phyloP scores from a whole-genome alignment of 164 flowering plant genomes.

The Tetrastigma voinierianum region DNA sequence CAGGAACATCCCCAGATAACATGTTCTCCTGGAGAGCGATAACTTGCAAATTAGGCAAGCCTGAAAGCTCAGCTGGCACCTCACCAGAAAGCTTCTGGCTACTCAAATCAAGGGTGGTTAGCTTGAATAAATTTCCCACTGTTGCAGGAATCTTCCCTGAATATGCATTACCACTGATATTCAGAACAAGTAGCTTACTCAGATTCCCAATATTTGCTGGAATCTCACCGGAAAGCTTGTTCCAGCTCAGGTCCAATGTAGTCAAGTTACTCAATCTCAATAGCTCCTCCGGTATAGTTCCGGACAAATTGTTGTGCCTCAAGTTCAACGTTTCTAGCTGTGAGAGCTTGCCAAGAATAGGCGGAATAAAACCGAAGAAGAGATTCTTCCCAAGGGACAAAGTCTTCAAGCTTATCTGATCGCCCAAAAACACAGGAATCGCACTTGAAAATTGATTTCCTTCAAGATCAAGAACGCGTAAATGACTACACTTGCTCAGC shows the following conservation, averaged over 20 bases:
- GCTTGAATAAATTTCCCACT: slow-evolving; percentile 41
- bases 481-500: slow-evolving; percentile 30
- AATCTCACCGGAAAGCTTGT: slow-evolving; percentile 40
- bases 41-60: slow-evolving; percentile 55
- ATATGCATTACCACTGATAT: slow-evolving; percentile 49
- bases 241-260: slow-evolving; percentile 41
- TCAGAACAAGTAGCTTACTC: slow-evolving; percentile 32
- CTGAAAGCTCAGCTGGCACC: slow-evolving; percentile 49
- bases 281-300: slow-evolving; percentile 32
- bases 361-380: slow-evolving; percentile 42
- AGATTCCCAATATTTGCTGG: slow-evolving; percentile 39
- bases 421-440: slow-evolving; percentile 36
- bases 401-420: slow-evolving; percentile 28
- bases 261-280: slow-evolving; percentile 43
- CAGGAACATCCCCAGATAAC: slow-evolving; percentile 55
- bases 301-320: slow-evolving; percentile 36
- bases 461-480: slow-evolving; percentile 41
- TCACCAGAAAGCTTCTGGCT: slow-evolving; percentile 51
- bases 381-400: slow-evolving; percentile 40
- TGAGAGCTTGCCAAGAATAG: slow-evolving; percentile 24
- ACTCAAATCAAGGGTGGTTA: slow-evolving; percentile 53
- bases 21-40: slow-evolving; percentile 53
- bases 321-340: slow-evolving; percentile 32
- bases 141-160: slow-evolving; percentile 47
- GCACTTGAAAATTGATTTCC: slow-evolving; percentile 43